Conservation (phyloP, 192 early-diverging fungal genomes). For the Umbelopsis ramanniana region DNA sequence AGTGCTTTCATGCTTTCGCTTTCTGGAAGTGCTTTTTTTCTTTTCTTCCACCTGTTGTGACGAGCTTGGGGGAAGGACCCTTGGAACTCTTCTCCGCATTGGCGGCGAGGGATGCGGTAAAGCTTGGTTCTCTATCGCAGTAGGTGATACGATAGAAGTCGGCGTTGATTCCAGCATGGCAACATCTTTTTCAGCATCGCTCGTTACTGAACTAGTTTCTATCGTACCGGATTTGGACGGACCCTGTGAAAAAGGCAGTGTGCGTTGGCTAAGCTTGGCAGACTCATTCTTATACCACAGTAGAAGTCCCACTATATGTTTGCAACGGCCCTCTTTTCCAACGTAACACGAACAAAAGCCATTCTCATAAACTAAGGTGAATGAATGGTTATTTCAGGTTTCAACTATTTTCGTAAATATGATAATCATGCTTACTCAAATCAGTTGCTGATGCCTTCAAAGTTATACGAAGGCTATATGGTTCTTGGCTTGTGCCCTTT, state of each 20-base stretch:
- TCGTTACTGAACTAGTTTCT: background rate
- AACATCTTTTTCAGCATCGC: background rate
- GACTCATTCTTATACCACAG: background rate
- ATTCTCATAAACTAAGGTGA: background rate
- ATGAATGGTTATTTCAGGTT: background rate
- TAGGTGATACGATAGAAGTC: background rate
- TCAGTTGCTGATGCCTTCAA: background rate
- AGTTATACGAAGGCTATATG: conserved; percentile 3
- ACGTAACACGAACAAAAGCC: conserved; percentile 10
- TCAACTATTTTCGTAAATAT: background rate
- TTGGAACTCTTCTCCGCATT: too few relatives aligned
- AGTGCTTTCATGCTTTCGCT: too few relatives aligned
- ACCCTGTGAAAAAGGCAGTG: background rate
- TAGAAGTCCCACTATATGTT: conserved; percentile 13
- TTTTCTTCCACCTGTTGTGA: too few relatives aligned
- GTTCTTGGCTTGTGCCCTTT: background rate
- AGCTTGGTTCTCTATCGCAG: background rate
- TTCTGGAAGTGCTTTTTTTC: too few relatives aligned
- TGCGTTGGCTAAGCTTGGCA: background rate
- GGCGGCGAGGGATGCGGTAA: too few relatives aligned
- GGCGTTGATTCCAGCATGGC: background rate
- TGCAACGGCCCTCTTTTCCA: conserved; percentile 11
- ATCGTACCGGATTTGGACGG: background rate
- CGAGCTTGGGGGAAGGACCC: too few relatives aligned
- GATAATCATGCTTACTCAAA: background rate